Evolutionary conservation across 1,284 basidiomycete genomes (phyloP), one percentile per base, ranked within the genome.

Genomic region (Rhizoctonia solani): DNA sequence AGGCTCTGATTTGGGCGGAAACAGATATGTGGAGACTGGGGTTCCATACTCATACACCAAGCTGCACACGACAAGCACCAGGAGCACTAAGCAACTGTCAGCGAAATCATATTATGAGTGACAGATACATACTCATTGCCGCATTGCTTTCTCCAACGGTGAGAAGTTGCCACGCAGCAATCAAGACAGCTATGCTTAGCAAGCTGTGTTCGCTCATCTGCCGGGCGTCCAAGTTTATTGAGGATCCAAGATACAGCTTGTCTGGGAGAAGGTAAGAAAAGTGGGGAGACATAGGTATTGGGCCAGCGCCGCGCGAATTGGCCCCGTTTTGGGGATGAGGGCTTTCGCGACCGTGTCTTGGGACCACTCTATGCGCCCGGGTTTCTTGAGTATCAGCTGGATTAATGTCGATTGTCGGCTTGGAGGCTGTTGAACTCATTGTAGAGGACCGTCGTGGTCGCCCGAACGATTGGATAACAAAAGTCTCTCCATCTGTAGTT

Each of bases 31-130:
- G 13, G 46, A 21, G 19, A 69, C 23, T 6, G 79, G 77, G 67
- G 81, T 81, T 73, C 85, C 88, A 69, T 84, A 74, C 70, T 85
- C 81, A 77, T 92, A 90, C 67, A 87, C 74, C 72, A 85, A 77
- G 61, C 87, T 85, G 66, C 80, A 78, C 58, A 82, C 72, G 72
- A 84, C 79, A 66, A 92, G 81, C 59, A 81, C 72, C 68, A 81
- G 79, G 68, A 91, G 79, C 76, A 89, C 89, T 91, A 72, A 9
- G 1, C 34, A 30, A 44, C 3, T 8, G n/a, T 23, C 25, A 37
- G 23, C 21, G 29, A n/a, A 5, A 42, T 11, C 68, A 72, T 2
- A 56, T 19, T 27, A 46, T 53, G 46, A 71, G 65, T 50, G 50
- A 66, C 16, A 34, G 52, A 69, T 14, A 79, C 72, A 70, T 77